phyloP scores from a whole-genome alignment of 768 basidiomycete species.

The Suillus occidentalis region DNA sequence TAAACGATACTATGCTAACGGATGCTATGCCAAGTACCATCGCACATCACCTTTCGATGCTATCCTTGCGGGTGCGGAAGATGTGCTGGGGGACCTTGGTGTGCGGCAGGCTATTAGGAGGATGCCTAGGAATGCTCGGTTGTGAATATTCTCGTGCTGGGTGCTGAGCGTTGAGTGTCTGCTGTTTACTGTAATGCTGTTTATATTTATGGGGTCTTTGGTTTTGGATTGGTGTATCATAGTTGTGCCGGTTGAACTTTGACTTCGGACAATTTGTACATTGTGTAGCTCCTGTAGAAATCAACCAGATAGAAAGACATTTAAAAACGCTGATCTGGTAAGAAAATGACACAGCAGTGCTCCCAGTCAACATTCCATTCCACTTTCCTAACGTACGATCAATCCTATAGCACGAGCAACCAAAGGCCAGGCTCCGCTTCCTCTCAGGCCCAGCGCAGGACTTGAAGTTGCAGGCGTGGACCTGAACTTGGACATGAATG shows the following conservation, averaged over 20 bases:
- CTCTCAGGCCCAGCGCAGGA: not conserved
- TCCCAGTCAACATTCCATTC: not conserved
- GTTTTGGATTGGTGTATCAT: not conserved
- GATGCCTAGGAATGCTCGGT: constrained; percentile 54
- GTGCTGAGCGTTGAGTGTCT: not conserved
- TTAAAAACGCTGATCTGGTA: not conserved
- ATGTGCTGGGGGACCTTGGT: constrained; percentile 72
- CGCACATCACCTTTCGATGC: constrained; percentile 83
- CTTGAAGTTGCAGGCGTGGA: not conserved
- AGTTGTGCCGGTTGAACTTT: not conserved
- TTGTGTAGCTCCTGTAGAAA: not conserved
- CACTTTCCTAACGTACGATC: not conserved
- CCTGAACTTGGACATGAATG: not conserved
- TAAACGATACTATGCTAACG: not conserved
- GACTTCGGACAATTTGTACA: not conserved
- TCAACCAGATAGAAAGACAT: not conserved
- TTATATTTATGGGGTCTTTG: not conserved
- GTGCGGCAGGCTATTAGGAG: constrained; percentile 72
- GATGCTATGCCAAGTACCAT: constrained; percentile 53
- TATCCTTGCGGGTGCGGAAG: constrained; percentile 79
- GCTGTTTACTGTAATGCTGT: not conserved
- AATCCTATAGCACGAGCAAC: not conserved
- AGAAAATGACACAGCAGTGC: not conserved
- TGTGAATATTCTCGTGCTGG: constrained; percentile 27
- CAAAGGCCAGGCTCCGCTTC: not conserved